Conservation (phyloP, 2,329 filamentous ascomycete genomes). For the Hymenoscyphus linearis region DNA sequence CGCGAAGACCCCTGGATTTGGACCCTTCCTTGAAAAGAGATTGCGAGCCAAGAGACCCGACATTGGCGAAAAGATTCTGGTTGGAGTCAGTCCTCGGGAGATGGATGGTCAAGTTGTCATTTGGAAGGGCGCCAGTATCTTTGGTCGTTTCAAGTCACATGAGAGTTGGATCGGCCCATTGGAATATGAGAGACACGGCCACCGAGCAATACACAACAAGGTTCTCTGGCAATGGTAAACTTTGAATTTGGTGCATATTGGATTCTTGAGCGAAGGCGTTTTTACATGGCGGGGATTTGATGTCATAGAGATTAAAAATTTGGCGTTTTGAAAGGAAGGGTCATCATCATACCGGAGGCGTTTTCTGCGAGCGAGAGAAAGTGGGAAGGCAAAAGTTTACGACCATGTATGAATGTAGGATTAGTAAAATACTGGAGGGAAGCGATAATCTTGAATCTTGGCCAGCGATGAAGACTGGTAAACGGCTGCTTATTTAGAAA, state of each 20-base stretch:
- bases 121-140: constrained; percentile 97
- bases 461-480: too few species aligned
- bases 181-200: constrained; percentile 84
- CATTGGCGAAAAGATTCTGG: constrained; percentile 54
- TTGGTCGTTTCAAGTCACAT: constrained; percentile 78
- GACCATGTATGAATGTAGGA: background rate
- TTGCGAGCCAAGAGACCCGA: constrained; percentile 63
- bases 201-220: constrained; percentile 80
- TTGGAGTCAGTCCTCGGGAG: constrained; percentile 73
- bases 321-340: background rate
- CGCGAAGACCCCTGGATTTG: constrained; percentile 74
- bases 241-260: background rate
- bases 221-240: constrained; percentile 36
- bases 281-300: background rate
- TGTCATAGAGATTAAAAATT: background rate
- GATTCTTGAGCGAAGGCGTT: constrained; percentile 1
- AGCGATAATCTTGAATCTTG: too few species aligned
- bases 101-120: constrained; percentile 95
- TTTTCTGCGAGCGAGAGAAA: background rate
- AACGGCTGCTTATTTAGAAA: too few species aligned
- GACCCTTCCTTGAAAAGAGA: constrained; percentile 75
- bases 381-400: background rate
- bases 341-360: background rate
- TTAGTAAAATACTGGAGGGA: background rate
- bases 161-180: constrained; percentile 88